Base-by-base conservation (phyloP, 441 rosid genomes). In the Sinapis alba region DNA sequence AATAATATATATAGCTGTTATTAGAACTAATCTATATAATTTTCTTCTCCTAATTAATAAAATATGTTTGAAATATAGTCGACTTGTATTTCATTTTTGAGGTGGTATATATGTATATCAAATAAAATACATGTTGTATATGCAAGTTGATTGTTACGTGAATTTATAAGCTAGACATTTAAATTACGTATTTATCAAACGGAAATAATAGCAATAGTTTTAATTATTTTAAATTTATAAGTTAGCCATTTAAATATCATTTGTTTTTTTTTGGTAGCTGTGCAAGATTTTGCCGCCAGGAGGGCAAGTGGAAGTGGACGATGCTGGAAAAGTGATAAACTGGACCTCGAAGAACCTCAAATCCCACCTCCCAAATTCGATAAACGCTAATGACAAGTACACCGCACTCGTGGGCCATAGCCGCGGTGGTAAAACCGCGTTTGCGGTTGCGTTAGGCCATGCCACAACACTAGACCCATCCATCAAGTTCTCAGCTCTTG, bases 371-470 rank as follows among this genome's bases (percentile, higher is more conserved):
- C 77, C 62, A 60, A 50, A 69, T 7, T 56, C 75, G 2, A 77
- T 83, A 28, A 34, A 45, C 19, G 56, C 73, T 12, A 78, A 84
- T 56, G 43, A 77, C 2, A 20, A 60, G 10, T 16, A 60, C 36
- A 47, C 86, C 8, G 75, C 81, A 16, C 80, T 87, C 8, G 78
- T 54, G 12, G 90, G 91, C 36, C 91, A 87, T 57, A 89, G 90
- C 51, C 80, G 89, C 41, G 87, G 90, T 6, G 90, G 91, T n/a
- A 75, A 82, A 70, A 72, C 66, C 7, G 88, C 87, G 28, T 87
- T 85, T 71, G 81, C 89, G 3, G 73, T 89, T 5, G 86, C 87
- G 5, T 81, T 87, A 27, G 87, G 86, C 3, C 77, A 68, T 3
- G 78, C 81, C 21, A 6, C 69, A 9, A 77, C 82, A 8, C n/a